These are phyloP conservation scores for Isabelozyma gotoi DNA, from an alignment of 805 yeast species.

Conservation along the genomic window DNA sequence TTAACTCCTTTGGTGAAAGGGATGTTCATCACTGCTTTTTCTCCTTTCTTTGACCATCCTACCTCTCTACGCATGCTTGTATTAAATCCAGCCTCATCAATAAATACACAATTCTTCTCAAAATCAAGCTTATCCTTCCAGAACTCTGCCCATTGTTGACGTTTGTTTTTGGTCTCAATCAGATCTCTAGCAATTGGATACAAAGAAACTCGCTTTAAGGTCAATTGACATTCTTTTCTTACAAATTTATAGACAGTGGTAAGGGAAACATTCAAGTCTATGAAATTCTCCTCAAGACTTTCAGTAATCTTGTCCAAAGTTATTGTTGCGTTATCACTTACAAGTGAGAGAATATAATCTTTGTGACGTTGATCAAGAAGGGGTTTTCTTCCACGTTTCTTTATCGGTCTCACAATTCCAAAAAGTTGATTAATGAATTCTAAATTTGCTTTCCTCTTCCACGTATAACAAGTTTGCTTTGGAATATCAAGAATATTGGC, in stretches of 20 bases:
- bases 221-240: no score
- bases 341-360: neutral
- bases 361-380: neutral
- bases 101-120: neutral
- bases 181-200: neutral
- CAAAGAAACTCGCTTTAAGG: neutral
- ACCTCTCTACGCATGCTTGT: constrained; percentile 2
- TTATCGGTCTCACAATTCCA: no score
- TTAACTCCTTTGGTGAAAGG: neutral
- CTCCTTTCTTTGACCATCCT: constrained; percentile 3
- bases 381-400: neutral
- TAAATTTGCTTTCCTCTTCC: no score
- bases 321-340: neutral
- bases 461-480: no score
- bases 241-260: no score
- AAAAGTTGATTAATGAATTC: no score
- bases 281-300: constrained; percentile 19
- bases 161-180: neutral
- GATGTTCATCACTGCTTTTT: constrained; percentile 1
- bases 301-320: constrained; percentile 18
- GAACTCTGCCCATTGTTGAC: neutral
- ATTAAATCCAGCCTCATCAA: constrained; percentile 3
- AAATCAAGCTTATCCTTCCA: constrained; percentile 4
- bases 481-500: no score
- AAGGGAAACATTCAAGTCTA: no score